These are phyloP conservation scores for Gloeopeniophorella convolvens DNA, from an alignment of 768 basidiomycete species.

Conservation along the genomic window DNA sequence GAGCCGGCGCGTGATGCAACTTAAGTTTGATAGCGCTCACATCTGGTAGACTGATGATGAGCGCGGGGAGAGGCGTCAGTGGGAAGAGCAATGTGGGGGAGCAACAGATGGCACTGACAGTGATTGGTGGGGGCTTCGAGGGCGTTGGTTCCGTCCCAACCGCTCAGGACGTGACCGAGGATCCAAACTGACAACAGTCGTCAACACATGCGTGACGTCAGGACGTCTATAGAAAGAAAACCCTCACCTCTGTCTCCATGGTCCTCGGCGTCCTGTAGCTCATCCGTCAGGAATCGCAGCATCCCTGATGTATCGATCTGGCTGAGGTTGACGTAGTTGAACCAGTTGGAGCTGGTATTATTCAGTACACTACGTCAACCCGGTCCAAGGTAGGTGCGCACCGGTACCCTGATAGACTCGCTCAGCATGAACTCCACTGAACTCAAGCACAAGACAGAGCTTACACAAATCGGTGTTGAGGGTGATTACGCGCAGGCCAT, in stretches of 20 bases:
- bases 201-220: background rate
- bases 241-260: constrained; percentile 59
- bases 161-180: constrained; percentile 49
- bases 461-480: constrained; percentile 73
- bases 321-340: constrained; percentile 73
- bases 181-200: constrained; percentile 37
- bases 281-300: constrained; percentile 71
- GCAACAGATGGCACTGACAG: constrained; percentile 39
- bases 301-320: constrained; percentile 66
- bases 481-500: constrained; percentile 66
- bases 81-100: too few species aligned
- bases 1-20: background rate
- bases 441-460: constrained; percentile 24
- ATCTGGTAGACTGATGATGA: constrained; percentile 40
- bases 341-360: constrained; percentile 51
- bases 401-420: constrained; percentile 20
- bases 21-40: constrained; percentile 24
- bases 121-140: constrained; percentile 60
- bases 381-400: constrained; percentile 18
- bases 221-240: background rate
- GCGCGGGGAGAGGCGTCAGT: constrained; percentile 2
- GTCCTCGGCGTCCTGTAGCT: constrained; percentile 74
- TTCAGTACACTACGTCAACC: background rate
- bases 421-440: background rate
- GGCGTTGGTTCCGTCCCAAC: constrained; percentile 69